Evolutionary conservation across 257 asterid species (phyloP).

Genomic region (Solanum etuberosum): DNA sequence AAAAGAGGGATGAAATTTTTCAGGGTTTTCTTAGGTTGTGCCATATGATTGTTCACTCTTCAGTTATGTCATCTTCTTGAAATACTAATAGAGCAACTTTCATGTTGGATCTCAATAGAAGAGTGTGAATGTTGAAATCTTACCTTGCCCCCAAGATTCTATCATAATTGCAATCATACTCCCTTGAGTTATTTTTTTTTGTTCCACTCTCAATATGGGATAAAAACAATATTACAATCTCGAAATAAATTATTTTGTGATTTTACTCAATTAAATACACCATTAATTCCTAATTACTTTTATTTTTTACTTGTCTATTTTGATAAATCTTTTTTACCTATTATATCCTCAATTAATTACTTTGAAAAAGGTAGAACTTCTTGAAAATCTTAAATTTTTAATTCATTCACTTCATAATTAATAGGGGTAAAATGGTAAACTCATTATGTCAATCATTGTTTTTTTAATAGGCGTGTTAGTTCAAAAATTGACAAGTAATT

Average conservation of each 20-base stretch:
- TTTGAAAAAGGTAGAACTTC: too few species aligned
- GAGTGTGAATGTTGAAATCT: not conserved
- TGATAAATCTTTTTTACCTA: too few species aligned
- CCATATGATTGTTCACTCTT: constrained; percentile 10
- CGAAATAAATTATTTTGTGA: not conserved
- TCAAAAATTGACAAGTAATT: not conserved
- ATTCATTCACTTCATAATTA: not conserved
- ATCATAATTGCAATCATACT: not conserved
- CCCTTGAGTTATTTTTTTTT: not conserved
- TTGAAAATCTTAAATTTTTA: too few species aligned
- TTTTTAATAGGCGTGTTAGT: rapidly evolving
- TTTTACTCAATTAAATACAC: not conserved
- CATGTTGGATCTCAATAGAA: not conserved
- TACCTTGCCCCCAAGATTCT: not conserved
- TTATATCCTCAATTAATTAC: not conserved
- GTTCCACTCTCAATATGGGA: not conserved
- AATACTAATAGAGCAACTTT: not conserved
- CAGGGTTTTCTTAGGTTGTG: constrained; percentile 12
- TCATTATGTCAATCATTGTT: not conserved
- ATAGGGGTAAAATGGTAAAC: not conserved
- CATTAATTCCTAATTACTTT: too few species aligned
- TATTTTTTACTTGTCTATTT: too few species aligned
- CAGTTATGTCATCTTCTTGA: not conserved
- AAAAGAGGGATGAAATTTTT: constrained; percentile 22
- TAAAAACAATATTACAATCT: not conserved